These are phyloP conservation scores for Passiflora organensis DNA, from an alignment of 345 rosid genomes.

Conservation along the genomic window DNA sequence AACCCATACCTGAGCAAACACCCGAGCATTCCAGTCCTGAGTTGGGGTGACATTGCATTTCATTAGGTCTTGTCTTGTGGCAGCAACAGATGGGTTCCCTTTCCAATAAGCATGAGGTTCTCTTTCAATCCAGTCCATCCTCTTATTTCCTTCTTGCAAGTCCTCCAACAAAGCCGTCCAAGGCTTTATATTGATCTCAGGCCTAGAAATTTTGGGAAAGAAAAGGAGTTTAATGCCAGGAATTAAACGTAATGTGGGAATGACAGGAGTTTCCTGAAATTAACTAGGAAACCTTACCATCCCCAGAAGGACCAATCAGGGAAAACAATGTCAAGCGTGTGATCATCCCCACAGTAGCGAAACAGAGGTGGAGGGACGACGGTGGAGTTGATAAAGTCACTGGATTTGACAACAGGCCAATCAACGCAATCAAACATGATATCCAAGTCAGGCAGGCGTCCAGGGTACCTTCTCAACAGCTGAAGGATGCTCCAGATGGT, in stretches of 20 bases:
- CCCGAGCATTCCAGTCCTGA: constrained; percentile 21
- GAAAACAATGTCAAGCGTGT: constrained; percentile 53
- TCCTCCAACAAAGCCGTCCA: constrained; percentile 10
- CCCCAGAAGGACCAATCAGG: constrained; percentile 96
- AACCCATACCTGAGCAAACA: constrained; percentile 9
- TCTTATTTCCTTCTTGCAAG: constrained; percentile 12
- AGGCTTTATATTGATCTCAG: constrained; percentile 17
- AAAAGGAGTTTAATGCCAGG: not conserved
- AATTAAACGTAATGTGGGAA: not conserved
- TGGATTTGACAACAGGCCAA: constrained; percentile 36
- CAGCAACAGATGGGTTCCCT: constrained; percentile 10
- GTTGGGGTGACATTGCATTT: constrained; percentile 8
- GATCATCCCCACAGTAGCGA: constrained; percentile 49
- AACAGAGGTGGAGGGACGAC: constrained; percentile 54
- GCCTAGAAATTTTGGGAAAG: constrained; percentile 6
- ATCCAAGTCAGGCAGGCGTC: constrained; percentile 67
- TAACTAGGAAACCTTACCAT: constrained; percentile 39
- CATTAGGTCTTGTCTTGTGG: constrained; percentile 8
- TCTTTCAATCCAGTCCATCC: constrained; percentile 13
- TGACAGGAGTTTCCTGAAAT: too few species aligned
- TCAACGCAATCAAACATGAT: constrained; percentile 64
- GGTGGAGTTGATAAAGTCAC: constrained; percentile 21
- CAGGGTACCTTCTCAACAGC: constrained; percentile 60
- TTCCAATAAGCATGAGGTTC: constrained; percentile 18
- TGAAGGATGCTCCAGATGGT: constrained; percentile 61